Conservation (phyloP, 345 rosid genomes). For the Gossypium mustelinum region DNA sequence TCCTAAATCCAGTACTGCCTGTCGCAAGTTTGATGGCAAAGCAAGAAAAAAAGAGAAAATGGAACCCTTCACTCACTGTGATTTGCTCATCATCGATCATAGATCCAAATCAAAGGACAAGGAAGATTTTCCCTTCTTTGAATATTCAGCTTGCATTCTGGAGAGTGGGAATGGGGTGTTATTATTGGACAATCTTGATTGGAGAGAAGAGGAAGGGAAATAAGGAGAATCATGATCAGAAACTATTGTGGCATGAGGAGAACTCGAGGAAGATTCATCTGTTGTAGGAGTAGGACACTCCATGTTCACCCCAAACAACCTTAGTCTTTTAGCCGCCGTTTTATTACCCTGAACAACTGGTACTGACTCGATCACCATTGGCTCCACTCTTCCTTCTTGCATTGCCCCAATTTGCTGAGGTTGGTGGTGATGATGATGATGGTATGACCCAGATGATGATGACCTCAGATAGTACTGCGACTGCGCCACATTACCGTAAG, state of each 20-base stretch:
- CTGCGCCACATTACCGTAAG: conserved; percentile 35
- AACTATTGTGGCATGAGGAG: conserved; percentile 30
- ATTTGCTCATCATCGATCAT: conserved; percentile 19
- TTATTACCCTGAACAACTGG: conserved; percentile 30
- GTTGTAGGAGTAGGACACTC: conserved; percentile 43
- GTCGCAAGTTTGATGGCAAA: conserved; percentile 18
- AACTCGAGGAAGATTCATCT: conserved; percentile 30
- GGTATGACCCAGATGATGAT: conserved; percentile 26
- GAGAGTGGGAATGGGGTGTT: not conserved
- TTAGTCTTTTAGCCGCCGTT: conserved; percentile 41
- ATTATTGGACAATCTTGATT: not conserved
- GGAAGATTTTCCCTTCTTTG: conserved; percentile 65
- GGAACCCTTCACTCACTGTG: not conserved
- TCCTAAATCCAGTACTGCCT: not conserved
- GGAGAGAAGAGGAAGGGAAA: conserved; percentile 17
- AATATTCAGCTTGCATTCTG: conserved; percentile 26
- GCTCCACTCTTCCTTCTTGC: conserved; percentile 24
- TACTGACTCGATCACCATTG: conserved; percentile 52
- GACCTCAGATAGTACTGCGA: conserved; percentile 41
- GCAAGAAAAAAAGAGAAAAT: conserved; percentile 7
- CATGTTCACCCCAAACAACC: conserved; percentile 66
- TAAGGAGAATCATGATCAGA: conserved; percentile 28
- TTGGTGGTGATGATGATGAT: conserved; percentile 1
- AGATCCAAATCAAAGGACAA: conserved; percentile 66
- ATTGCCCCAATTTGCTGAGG: conserved; percentile 28